Conservation (phyloP, 2,329 filamentous ascomycete genomes). For the Allantophomopsis cytisporea region DNA sequence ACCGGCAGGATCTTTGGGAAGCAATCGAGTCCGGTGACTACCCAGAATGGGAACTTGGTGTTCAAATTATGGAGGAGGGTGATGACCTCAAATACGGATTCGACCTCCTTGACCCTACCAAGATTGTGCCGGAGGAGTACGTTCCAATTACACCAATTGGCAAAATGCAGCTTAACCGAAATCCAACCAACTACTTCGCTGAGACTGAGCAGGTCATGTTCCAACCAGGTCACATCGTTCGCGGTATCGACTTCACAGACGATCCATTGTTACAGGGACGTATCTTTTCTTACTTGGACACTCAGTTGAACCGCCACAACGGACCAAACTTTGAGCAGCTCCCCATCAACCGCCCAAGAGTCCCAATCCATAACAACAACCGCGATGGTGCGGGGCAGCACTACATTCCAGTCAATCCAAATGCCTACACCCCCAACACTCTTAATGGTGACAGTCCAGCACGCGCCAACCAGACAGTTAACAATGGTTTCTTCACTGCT, state of each 20-base stretch:
- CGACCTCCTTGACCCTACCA: slow-evolving; percentile 61
- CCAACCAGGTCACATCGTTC: slow-evolving; percentile 60
- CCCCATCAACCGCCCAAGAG: slow-evolving; percentile 56
- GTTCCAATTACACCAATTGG: slow-evolving; percentile 56
- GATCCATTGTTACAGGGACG: slow-evolving; percentile 64
- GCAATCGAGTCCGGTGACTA: slow-evolving; percentile 53
- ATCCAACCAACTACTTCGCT: slow-evolving; percentile 63
- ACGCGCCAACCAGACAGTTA: slow-evolving; percentile 50
- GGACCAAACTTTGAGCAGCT: slow-evolving; percentile 66
- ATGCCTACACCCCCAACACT: slow-evolving; percentile 54
- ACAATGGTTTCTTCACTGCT: slow-evolving; percentile 58
- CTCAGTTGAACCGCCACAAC: slow-evolving; percentile 57
- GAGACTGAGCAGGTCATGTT: slow-evolving; percentile 67
- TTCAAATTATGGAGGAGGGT: slow-evolving; percentile 57
- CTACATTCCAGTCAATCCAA: slow-evolving; percentile 53
- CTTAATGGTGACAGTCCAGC: slow-evolving; percentile 47
- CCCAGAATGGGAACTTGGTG: slow-evolving; percentile 55
- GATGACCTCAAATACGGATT: slow-evolving; percentile 55
- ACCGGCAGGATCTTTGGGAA: slow-evolving; percentile 58
- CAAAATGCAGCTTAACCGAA: slow-evolving; percentile 55
- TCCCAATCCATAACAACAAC: slow-evolving; percentile 59
- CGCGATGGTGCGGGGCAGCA: slow-evolving; percentile 59
- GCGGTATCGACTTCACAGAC: slow-evolving; percentile 60
- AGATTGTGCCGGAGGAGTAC: slow-evolving; percentile 59
- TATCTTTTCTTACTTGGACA: slow-evolving; percentile 65